A percentile compares a stretch with the other conserved stretches of the same genome.
Conservation (phyloP, 1,284 basidiomycete genomes). For the Athelia psychrophila region DNA sequence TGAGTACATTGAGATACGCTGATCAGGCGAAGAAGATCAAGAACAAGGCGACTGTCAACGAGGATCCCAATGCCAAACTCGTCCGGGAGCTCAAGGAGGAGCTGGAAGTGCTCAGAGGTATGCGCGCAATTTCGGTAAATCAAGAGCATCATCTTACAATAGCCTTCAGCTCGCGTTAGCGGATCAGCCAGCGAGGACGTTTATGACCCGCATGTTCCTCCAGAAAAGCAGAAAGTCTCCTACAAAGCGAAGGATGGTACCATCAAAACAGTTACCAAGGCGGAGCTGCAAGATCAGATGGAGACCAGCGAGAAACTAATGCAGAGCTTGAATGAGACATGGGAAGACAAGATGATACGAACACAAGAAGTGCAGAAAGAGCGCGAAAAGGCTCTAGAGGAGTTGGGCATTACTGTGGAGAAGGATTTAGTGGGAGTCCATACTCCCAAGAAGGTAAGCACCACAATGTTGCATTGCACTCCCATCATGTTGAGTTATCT, state of each 20-base stretch:
- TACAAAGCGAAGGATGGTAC: slow-evolving; percentile 93
- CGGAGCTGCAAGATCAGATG: slow-evolving; percentile 95
- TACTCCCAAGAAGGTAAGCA: slow-evolving; percentile 90
- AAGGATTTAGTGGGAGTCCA: slow-evolving; percentile 95
- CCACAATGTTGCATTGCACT: slow-evolving; percentile 1
- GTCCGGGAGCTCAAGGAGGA: slow-evolving; percentile 99
- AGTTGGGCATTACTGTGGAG: slow-evolving; percentile 96
- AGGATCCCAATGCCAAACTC: slow-evolving; percentile 98
- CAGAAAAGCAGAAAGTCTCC: slow-evolving; percentile 93
- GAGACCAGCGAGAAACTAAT: slow-evolving; percentile 97
- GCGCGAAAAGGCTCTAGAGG: slow-evolving; percentile 95
- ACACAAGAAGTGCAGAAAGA: slow-evolving; percentile 96
- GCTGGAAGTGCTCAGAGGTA: slow-evolving; percentile 83
- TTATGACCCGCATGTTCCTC: slow-evolving; percentile 88
- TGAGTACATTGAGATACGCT: slow-evolving; percentile 94
- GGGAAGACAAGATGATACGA: slow-evolving; percentile 93
- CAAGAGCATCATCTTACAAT: slow-evolving; percentile 2
- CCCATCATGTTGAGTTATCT: slow-evolving; percentile 11
- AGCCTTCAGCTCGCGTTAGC: slow-evolving; percentile 62
- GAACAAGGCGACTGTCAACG: slow-evolving; percentile 98
- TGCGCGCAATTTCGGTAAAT: slow-evolving; percentile 16
- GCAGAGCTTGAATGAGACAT: slow-evolving; percentile 94
- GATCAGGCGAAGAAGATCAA: slow-evolving; percentile 99
- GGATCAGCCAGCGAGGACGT: slow-evolving; percentile 67
- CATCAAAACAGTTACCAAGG: slow-evolving; percentile 94